Evolutionary conservation across 192 early-diverging fungal species (phyloP), one percentile per base, ranked within the genome.

Genomic region (Geosiphon pyriformis): DNA sequence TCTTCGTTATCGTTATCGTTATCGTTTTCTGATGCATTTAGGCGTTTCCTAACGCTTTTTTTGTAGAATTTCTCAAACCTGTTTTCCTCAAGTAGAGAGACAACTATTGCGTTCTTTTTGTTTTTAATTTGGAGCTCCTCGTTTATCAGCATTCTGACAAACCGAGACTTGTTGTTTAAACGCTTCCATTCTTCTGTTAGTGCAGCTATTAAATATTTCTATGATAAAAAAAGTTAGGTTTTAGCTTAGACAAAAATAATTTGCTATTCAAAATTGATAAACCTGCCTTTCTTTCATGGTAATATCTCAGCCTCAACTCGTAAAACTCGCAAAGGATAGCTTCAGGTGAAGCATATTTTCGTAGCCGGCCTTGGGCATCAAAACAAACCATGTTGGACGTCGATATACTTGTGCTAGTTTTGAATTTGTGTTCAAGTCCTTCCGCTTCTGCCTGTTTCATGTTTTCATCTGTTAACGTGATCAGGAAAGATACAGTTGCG

Each of bases 331-430:
- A 71, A 30, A 99, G 70, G 42, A 99, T 92, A 27, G 91, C 86
- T 61, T 91, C 85, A 2, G 92, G 79, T 0, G 73, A 81, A 17
- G 68, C 68, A 73, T 93, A 97, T 73, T 90, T 92, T 57, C 84
- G 81, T 57, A 99, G 84, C 7, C 91, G 85, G 22, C 91, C 93
- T 29, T 93, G 77, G 22, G 80, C 75, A 80, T 99, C 92, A 72
- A 96, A 96, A 74, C 93, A 95, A 3, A 96, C 92, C 83, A 99
- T 86, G 74, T 99, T 99, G 20, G 83, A 83, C 0, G 92, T 95
- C 3, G 86, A 70, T 37, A 99, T 80, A 22, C 81, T 76, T 10
- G 80, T 76, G 12, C 76, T 73, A 6, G 95, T 72, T 75, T 93
- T 94, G 71, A 99, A 92, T 33, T 76, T 73, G 60, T 91, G 92